Conservation (phyloP, 495 filamentous ascomycete species). For the Pyrenula aspistea region DNA sequence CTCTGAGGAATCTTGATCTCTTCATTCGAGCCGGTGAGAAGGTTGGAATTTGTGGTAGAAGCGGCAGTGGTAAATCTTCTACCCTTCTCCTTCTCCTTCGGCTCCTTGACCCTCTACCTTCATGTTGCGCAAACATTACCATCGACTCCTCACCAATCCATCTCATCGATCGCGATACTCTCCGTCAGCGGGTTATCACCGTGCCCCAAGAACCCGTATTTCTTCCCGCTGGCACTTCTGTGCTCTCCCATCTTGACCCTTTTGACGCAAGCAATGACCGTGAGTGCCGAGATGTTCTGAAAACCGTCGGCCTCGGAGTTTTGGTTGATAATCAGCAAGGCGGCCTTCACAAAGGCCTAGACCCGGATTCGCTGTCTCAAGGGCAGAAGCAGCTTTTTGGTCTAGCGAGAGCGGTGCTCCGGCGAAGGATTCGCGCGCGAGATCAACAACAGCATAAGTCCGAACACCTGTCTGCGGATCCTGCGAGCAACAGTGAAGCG, state of each 20-base stretch:
- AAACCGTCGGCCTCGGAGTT: neutral
- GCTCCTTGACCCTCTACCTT: constrained; percentile 16
- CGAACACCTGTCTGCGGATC: neutral
- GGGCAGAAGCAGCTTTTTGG: constrained; percentile 45
- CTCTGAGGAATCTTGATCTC: constrained; percentile 19
- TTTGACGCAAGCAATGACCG: constrained; percentile 61
- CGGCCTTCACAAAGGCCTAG: constrained; percentile 24
- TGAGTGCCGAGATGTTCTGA: constrained; percentile 25
- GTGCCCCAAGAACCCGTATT: constrained; percentile 31
- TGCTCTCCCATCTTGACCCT: constrained; percentile 65
- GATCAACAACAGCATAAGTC: neutral
- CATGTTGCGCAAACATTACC: constrained; percentile 1
- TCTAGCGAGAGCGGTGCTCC: constrained; percentile 38
- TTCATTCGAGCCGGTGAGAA: constrained; percentile 14
- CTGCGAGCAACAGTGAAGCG: neutral
- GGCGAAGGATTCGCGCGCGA: constrained; percentile 5
- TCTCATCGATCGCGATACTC: constrained; percentile 15
- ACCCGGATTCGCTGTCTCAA: constrained; percentile 21
- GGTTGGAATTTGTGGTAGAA: constrained; percentile 22
- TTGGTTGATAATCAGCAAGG: neutral
- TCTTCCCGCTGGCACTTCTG: constrained; percentile 14
- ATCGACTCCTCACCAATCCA: constrained; percentile 21
- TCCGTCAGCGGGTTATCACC: constrained; percentile 24
- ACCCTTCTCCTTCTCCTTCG: constrained; percentile 22
- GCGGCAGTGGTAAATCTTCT: constrained; percentile 29